phyloP scores from a whole-genome alignment of 352 stramenopile genomes.

The Thalassiosira livingstoniorum region DNA sequence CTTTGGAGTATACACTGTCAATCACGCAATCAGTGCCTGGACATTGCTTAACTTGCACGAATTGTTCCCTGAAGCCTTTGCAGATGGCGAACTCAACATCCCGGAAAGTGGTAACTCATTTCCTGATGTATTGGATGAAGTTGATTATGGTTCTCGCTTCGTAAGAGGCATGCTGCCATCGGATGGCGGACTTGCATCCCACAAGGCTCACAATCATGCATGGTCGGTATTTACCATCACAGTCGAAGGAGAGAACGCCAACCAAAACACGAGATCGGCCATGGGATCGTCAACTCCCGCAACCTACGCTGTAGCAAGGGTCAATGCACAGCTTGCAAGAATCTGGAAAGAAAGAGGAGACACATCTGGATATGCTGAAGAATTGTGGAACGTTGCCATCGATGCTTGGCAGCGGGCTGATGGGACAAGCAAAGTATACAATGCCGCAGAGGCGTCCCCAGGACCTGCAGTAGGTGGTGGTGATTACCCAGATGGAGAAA shows the following conservation, averaged over 20 bases:
- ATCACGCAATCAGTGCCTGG: conserved; percentile 36
- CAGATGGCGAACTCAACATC: conserved; percentile 25
- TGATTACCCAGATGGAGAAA: conserved; percentile 29
- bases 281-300: conserved; percentile 37
- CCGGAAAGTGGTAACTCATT: conserved; percentile 35
- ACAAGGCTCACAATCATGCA: conserved; percentile 40
- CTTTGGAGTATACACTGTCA: conserved; percentile 37
- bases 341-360: conserved; percentile 16
- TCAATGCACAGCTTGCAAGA: conserved; percentile 42
- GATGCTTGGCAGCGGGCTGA: conserved; percentile 36
- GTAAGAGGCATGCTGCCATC: conserved; percentile 37
- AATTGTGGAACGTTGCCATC: conserved; percentile 19
- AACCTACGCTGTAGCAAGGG: conserved; percentile 38
- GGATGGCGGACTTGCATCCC: conserved; percentile 32
- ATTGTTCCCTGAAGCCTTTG: conserved; percentile 35
- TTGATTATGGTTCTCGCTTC: conserved; percentile 38
- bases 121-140: conserved; percentile 39
- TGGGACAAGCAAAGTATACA: conserved; percentile 35
- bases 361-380: neutral
- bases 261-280: conserved; percentile 16
- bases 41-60: conserved; percentile 38
- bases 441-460: conserved; percentile 31
- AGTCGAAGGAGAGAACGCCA: conserved; percentile 19
- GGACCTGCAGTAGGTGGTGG: conserved; percentile 30
- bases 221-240: conserved; percentile 40